Base-by-base conservation (phyloP, 139 green algal genomes). In the Chlorokybus atmophyticus region DNA sequence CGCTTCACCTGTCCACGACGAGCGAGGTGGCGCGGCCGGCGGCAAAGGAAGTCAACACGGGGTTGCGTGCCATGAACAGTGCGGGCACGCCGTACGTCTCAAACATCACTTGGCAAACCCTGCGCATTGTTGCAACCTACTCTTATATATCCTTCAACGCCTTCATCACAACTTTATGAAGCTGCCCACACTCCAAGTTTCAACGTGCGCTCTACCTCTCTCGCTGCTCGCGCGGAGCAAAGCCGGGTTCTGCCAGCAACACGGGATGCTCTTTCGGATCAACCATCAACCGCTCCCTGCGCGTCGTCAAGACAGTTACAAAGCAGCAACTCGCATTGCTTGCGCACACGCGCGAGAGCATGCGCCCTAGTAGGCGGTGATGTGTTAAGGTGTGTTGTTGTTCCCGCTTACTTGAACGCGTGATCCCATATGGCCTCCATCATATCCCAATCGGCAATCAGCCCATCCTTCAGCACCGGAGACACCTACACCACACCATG, bases 11-110 rank as follows among this genome's bases (percentile, higher is more conserved):
- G 62, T 95, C 90, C 21, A 96, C 79, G 14, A 96, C 84, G 14
- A 98, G 63, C 3, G 75, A 81, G 3, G 87, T 95, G 52, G 93
- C 83, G 17, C 82, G 68, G 19, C 82, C 90, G 8, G 66, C 79
- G 6, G 88, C 80, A 67, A 94, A 98, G 8, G 81, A 82, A 4
- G 59, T 79, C 6, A 98, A 69, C 60, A 92, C 83, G n/a, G 90
- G 81, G 42, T 85, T 86, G 59, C 87, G 87, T 0, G 84, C 80
- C 48, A 96, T 65, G 74, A 94, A 98, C 4, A 93, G 24, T 1
- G 90, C 89, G 19, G 62, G 29, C 77, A 77, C 25, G n/a, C 62
- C 26, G 39, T 86, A 77, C 25, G 76, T 83, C 73, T 98, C 90
- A 71, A 98, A 98, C 54, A 93, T 64, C 10, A 75, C 38, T 57